These are phyloP conservation scores for Saccharomycopsis schoenii DNA, from an alignment of 805 yeast genomes.

Conservation along the genomic window DNA sequence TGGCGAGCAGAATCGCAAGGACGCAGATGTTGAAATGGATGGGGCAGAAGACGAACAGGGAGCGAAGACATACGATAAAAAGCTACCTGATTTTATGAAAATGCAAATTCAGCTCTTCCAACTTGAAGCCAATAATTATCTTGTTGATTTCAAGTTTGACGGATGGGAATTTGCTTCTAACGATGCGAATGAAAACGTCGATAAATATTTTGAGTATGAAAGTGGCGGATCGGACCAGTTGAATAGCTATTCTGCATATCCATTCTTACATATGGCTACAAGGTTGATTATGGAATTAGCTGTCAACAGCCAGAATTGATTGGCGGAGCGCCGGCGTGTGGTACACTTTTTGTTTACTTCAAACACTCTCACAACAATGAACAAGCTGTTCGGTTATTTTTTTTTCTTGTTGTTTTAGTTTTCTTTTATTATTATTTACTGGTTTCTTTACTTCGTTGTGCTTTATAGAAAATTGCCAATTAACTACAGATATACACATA, in stretches of 20 bases:
- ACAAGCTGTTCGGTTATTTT: too few relatives aligned
- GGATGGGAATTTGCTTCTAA: conserved; percentile 67
- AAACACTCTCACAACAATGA: too few relatives aligned
- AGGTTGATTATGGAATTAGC: conserved; percentile 93
- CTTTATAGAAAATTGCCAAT: too few relatives aligned
- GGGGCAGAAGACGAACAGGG: conserved; percentile 6
- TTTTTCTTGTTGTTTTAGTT: too few relatives aligned
- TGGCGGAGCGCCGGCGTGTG: not conserved
- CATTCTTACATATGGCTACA: conserved; percentile 88
- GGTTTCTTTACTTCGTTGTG: too few relatives aligned
- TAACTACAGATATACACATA: too few relatives aligned
- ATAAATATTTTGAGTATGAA: not conserved
- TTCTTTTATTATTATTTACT: too few relatives aligned
- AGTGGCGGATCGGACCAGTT: conserved; percentile 49
- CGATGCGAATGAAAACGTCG: conserved; percentile 18
- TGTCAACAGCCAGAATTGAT: conserved; percentile 61
- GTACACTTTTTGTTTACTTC: not conserved
- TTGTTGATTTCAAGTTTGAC: conserved; percentile 95
- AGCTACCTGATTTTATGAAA: conserved; percentile 69
- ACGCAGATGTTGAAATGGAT: conserved; percentile 19
- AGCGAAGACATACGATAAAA: not conserved
- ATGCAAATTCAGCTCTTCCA: conserved; percentile 96
- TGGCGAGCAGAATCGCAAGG: conserved; percentile 3
- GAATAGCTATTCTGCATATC: conserved; percentile 90
- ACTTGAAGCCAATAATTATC: conserved; percentile 87